Percentiles rank a stretch among this genome's conserved stretches.
Evolutionary conservation across 164 flowering plant species (phyloP).

Genomic region (grape (Vitis vinifera)): ASM3070453v1 NC_081820.1:26947501-26948000

Average conservation of each 20-base stretch:
- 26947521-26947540: no score
- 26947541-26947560: not conserved
- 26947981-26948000: no score
- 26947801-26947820: not conserved
- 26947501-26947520: not conserved
- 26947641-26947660: not conserved
- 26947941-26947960: no score
- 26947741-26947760: conserved; percentile 14
- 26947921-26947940: no score
- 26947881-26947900: no score
- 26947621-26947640: not conserved
- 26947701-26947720: no score
- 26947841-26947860: not conserved
- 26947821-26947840: not conserved
- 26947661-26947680: not conserved
- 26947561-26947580: conserved; percentile 34
- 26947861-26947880: no score
- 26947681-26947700: no score
- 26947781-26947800: conserved; percentile 4
- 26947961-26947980: no score
- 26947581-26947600: conserved; percentile 30
- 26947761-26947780: not conserved
- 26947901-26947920: no score
- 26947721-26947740: conserved; percentile 7
- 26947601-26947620: conserved; percentile 5